phyloP scores from a whole-genome alignment of 1,139 yeast genomes.

The Magnusiomyces clavatus region DNA sequence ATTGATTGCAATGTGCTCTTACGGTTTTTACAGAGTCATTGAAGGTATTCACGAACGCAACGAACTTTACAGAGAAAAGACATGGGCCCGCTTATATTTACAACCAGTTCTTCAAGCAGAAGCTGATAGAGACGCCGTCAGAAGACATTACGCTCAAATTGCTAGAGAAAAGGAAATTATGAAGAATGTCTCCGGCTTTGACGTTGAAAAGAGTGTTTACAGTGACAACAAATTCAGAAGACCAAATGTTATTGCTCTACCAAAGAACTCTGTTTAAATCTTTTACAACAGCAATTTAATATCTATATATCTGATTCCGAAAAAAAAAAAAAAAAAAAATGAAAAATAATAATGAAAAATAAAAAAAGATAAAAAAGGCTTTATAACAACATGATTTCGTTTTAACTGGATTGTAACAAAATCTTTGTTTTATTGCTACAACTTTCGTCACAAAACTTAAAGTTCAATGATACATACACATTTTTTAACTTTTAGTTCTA shows the following conservation, averaged over 20 bases:
- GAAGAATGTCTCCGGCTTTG: conserved; percentile 54
- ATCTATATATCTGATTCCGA: too few species aligned
- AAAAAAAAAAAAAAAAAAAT: too few species aligned
- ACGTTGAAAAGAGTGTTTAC: conserved; percentile 42
- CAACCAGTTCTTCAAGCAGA: conserved; percentile 76
- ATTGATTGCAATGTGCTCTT: conserved; percentile 53
- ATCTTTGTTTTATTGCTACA: too few species aligned
- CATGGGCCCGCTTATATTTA: conserved; percentile 69
- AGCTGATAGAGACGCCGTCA: conserved; percentile 68
- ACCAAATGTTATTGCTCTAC: conserved; percentile 29
- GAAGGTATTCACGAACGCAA: conserved; percentile 66
- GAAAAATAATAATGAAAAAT: too few species aligned
- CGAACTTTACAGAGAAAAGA: conserved; percentile 68
- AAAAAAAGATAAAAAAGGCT: too few species aligned
- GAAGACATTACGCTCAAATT: conserved; percentile 62
- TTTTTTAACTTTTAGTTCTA: too few species aligned
- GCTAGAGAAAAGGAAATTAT: conserved; percentile 61
- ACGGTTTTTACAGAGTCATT: conserved; percentile 63
- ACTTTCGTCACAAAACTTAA: too few species aligned
- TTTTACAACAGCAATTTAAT: neutral
- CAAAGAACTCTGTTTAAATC: conserved; percentile 17
- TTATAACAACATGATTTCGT: too few species aligned
- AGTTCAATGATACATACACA: too few species aligned
- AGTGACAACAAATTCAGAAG: conserved; percentile 37
- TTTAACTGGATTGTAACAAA: too few species aligned